Evolutionary conservation across 2,329 filamentous ascomycete genomes (phyloP).

Genomic region (Magnaporthiopsis incrustans): DNA sequence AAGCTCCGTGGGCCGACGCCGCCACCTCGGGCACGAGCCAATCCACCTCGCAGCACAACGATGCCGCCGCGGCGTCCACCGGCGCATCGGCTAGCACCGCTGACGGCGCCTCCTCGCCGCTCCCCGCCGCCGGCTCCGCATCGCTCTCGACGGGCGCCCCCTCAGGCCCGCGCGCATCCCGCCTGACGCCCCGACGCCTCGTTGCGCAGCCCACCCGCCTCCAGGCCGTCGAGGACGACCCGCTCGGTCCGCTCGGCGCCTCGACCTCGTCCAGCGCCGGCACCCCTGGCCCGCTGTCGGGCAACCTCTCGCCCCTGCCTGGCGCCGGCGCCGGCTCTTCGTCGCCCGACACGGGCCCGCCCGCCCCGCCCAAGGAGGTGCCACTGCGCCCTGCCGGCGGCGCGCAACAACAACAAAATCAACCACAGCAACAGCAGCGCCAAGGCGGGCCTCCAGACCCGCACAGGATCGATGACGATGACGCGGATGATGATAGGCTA

Average conservation of each 20-base stretch:
- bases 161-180: conserved; percentile 30
- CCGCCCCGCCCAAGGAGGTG: conserved; percentile 64
- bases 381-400: conserved; percentile 26
- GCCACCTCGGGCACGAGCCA: conserved; percentile 15
- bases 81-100: conserved; percentile 13
- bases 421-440: conserved; percentile 13
- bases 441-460: conserved; percentile 41
- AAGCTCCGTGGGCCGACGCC: conserved; percentile 47
- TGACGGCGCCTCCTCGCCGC: conserved; percentile 10
- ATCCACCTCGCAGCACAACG: conserved; percentile 15
- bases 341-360: conserved; percentile 43
- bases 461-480: conserved; percentile 64
- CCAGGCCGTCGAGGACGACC: conserved; percentile 67
- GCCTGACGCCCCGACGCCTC: conserved; percentile 50
- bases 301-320: conserved; percentile 16
- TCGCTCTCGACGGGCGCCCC: conserved; percentile 15
- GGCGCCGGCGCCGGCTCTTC: not conserved
- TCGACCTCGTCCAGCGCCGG: conserved; percentile 37
- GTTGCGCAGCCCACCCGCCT: conserved; percentile 70
- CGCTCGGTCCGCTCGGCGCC: conserved; percentile 66
- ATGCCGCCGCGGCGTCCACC: not conserved
- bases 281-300: conserved; percentile 20
- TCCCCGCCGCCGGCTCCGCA: conserved; percentile 15
- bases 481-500: conserved; percentile 44
- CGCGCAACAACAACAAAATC: conserved; percentile 19